Evolutionary conservation across 2,329 filamentous ascomycete species (phyloP), one percentile per base, ranked within the genome.

Genomic region (Geosmithia morbida): DNA sequence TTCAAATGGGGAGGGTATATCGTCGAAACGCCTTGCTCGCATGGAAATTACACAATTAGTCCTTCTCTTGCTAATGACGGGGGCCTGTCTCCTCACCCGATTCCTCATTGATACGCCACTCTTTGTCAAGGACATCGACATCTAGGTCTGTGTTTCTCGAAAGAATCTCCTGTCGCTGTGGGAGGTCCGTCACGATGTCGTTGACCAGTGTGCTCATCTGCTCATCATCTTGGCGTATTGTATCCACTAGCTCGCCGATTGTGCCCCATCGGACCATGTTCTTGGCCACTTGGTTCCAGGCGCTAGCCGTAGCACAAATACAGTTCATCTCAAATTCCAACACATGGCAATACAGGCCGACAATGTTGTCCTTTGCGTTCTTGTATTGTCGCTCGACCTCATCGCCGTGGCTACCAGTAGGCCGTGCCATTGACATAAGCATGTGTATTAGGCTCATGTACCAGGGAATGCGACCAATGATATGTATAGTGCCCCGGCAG

Each of bases 271-370:
- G 54, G 20, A 66, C 61, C 10, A 64, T 59, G 41, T 65, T 63
- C 47, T 60, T 61, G 2, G 61, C 62, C 1, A 57, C 61, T 22
- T 57, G 54, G 44, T 65, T 64, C 61, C 62, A 65, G 11, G 58
- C 56, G 49, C 60, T 62, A 2, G 62, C 63, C 16, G 62, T 54
- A 6, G 63, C 63, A 49, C 62, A 66, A 10, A 66, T 59, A 52
- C 59, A 61, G 46, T 65, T 65, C 63, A 66, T 66, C 52, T 66
- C 62, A 46, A 63, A 60, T 48, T 66, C 63, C 22, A 66, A 56
- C 4, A 64, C 54, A 14, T 52, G 54, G 18, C 60, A 56, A 51
- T 61, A 63, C 6, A 65, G 50, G 4, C 51, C 51, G 1, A 58
- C 19, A 10, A 65, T 48, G 8, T 48, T 49, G 10, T 58, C 58